phyloP scores from a whole-genome alignment of 139 green algal genomes.

The Astrephomene gubernaculifera region DNA sequence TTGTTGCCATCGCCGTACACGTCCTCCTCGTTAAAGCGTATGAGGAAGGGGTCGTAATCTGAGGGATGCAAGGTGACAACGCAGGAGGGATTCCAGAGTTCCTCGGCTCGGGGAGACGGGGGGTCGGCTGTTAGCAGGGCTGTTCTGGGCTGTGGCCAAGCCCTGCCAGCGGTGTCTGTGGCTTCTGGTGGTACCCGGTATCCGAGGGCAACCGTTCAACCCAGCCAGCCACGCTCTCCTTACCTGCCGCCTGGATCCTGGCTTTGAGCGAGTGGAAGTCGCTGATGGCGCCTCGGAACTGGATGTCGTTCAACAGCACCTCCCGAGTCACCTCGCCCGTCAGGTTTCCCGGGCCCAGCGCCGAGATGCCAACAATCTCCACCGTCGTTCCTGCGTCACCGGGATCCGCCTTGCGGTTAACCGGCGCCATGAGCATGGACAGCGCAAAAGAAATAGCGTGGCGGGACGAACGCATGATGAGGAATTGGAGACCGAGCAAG shows the following conservation, averaged over 20 bases:
- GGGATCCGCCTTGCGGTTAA: too few relatives aligned
- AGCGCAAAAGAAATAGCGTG: too few relatives aligned
- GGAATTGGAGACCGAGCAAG: too few relatives aligned
- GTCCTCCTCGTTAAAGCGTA: slow-evolving; percentile 81
- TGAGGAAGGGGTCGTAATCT: slow-evolving; percentile 74
- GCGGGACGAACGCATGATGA: too few relatives aligned
- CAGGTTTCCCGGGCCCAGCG: background rate
- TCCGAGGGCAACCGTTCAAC: too few relatives aligned
- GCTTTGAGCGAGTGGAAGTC: slow-evolving; percentile 80
- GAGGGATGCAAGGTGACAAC: background rate
- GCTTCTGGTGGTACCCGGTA: too few relatives aligned
- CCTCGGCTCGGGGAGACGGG: too few relatives aligned
- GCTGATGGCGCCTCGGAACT: slow-evolving; percentile 87
- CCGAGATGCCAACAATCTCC: slow-evolving; percentile 54
- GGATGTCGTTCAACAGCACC: slow-evolving; percentile 81
- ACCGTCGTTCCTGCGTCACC: slow-evolving; percentile 56
- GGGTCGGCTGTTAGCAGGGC: background rate
- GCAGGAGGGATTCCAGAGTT: background rate
- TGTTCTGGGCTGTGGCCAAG: background rate
- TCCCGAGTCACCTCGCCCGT: slow-evolving; percentile 54
- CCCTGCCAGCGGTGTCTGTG: background rate
- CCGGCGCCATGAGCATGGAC: too few relatives aligned
- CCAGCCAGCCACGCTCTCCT: too few relatives aligned
- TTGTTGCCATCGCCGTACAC: slow-evolving; percentile 89
- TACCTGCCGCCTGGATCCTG: slow-evolving; percentile 58